phyloP scores from a whole-genome alignment of 2,329 filamentous ascomycete species.

The Lecanosticta acicola region DNA sequence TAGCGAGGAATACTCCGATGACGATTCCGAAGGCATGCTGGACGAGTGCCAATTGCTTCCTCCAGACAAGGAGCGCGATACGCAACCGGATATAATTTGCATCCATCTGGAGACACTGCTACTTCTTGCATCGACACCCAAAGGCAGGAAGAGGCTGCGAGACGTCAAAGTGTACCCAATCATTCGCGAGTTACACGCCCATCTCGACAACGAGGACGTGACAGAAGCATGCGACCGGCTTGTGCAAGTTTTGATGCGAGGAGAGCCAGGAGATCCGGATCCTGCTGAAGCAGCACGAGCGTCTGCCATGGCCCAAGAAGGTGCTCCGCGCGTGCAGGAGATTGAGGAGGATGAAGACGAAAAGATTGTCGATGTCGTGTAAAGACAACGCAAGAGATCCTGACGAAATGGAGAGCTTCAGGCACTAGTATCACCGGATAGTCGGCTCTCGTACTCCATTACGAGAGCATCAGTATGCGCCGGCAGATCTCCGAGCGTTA shows the following conservation, averaged over 20 bases:
- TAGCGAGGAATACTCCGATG: slow-evolving; percentile 78
- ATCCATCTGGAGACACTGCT: slow-evolving; percentile 87
- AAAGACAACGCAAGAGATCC: background rate
- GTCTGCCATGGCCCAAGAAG: slow-evolving; percentile 7
- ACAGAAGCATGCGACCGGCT: slow-evolving; percentile 79
- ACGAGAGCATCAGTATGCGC: too few species aligned
- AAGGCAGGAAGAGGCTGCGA: slow-evolving; percentile 69
- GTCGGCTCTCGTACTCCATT: too few species aligned
- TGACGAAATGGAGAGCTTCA: background rate
- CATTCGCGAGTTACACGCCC: slow-evolving; percentile 75
- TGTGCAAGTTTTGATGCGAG: slow-evolving; percentile 81
- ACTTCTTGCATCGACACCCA: slow-evolving; percentile 70
- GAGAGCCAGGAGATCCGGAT: slow-evolving; percentile 55
- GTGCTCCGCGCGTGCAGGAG: slow-evolving; percentile 38
- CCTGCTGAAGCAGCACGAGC: slow-evolving; percentile 36
- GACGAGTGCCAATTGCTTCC: slow-evolving; percentile 84
- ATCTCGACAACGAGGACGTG: slow-evolving; percentile 72
- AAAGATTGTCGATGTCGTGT: slow-evolving; percentile 22
- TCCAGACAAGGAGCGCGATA: slow-evolving; percentile 81
- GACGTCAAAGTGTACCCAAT: slow-evolving; percentile 81
- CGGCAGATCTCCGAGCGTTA: too few species aligned
- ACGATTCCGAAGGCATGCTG: slow-evolving; percentile 81
- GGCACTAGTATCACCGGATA: too few species aligned
- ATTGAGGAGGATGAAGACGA: slow-evolving; percentile 33
- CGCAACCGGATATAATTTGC: slow-evolving; percentile 68